A percentile compares a stretch with the other conserved stretches of the same genome.
These are phyloP conservation scores for Populus tomentosa DNA, from an alignment of 441 rosid species.

Conservation along the genomic window DNA sequence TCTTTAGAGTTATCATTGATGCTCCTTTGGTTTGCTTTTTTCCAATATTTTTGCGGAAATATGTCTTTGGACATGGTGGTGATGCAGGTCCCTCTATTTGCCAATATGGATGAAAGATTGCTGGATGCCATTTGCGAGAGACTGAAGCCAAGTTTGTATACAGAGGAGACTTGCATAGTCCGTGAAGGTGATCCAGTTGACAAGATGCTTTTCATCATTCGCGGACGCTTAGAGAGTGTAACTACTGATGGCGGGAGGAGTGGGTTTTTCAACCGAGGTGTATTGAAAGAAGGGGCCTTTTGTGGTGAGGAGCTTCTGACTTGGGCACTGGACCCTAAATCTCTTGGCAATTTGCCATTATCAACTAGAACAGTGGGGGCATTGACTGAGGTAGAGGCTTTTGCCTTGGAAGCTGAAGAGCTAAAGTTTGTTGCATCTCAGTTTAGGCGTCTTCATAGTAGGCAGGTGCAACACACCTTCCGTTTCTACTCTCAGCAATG, in stretches of 20 bases:
- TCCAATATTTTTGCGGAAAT: too few species aligned
- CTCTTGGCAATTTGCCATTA: constrained; percentile 51
- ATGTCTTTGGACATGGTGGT: neutral
- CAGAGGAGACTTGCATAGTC: constrained; percentile 69
- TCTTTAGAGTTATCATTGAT: neutral
- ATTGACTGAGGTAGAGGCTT: constrained; percentile 81
- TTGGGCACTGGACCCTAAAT: constrained; percentile 74
- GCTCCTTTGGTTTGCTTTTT: neutral
- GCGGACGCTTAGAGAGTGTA: constrained; percentile 84
- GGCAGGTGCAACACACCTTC: constrained; percentile 89
- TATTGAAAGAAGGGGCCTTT: constrained; percentile 75
- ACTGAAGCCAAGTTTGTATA: constrained; percentile 79
- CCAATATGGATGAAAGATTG: constrained; percentile 91
- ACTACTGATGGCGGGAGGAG: constrained; percentile 96
- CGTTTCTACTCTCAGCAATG: constrained; percentile 93
- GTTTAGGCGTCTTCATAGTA: constrained; percentile 83
- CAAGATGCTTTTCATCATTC: constrained; percentile 88
- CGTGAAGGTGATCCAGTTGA: constrained; percentile 97
- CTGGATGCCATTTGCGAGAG: constrained; percentile 92
- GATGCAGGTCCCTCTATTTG: constrained; percentile 78
- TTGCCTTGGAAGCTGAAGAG: constrained; percentile 86
- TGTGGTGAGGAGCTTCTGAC: constrained; percentile 83
- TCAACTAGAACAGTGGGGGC: constrained; percentile 73
- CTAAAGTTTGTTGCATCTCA: constrained; percentile 85
- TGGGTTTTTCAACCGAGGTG: constrained; percentile 83